Percentiles rank a stretch among this genome's conserved stretches.
Evolutionary conservation across 2,329 filamentous ascomycete genomes (phyloP).

Genomic region (Cordyceps farinosa): DNA sequence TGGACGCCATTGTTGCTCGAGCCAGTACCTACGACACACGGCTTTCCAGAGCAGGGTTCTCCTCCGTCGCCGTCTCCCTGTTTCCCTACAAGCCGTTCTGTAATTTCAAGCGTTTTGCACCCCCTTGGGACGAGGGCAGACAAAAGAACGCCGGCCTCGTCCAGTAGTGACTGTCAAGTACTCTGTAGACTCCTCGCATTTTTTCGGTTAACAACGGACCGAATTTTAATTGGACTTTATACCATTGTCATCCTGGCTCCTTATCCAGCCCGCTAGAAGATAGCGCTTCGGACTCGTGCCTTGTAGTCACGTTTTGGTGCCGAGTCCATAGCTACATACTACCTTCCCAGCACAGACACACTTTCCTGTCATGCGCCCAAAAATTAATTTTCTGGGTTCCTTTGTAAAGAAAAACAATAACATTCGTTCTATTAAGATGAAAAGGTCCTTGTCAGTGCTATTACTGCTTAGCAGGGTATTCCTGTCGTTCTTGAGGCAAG

Average conservation of each 20-base stretch:
- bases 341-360: neutral
- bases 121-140: neutral
- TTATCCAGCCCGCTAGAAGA: neutral
- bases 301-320: neutral
- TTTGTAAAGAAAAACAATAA: neutral
- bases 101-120: neutral
- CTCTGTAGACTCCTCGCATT: neutral
- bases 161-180: neutral
- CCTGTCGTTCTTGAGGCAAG: neutral
- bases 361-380: neutral
- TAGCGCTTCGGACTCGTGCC: neutral
- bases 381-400: neutral
- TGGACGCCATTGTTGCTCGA: neutral
- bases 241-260: neutral
- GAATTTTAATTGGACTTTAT: neutral
- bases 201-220: neutral
- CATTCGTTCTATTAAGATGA: neutral
- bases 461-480: neutral
- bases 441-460: neutral
- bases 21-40: neutral
- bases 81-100: neutral
- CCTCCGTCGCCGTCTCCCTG: neutral
- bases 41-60: neutral
- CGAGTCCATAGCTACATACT: too few species aligned
- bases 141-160: neutral